Base-by-base conservation (phyloP, 2,329 filamentous ascomycete species). In the Aspergillus bombycis region DNA sequence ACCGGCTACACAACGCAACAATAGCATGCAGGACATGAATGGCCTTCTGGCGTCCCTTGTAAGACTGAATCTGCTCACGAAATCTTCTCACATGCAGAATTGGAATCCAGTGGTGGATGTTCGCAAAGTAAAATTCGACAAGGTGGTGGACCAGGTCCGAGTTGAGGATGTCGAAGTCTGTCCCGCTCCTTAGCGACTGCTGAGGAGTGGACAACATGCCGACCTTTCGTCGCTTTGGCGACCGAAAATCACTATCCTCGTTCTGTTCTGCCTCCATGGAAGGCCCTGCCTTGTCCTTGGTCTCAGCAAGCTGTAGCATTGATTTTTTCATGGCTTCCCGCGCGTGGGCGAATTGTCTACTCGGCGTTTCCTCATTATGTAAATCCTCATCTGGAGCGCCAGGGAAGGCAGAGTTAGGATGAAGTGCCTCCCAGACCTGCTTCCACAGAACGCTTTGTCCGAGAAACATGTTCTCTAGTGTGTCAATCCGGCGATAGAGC, bases 51-150 rank as follows among this genome's bases (percentile, higher is more conserved):
- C 62, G 52, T 9, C 70, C 65, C 14, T 70, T 58, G 12, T 41
- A 26, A 1, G 65, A 55, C 36, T 58, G 52, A 58, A 77, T 67
- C 11, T 68, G 65, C 48, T 70, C 65, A 3, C 74, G 72, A 48
- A 77, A 77, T 32, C 66, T 66, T 6, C 60, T 62, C 2, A 74
- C 68, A 57, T 77, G 75, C 10, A 77, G 65, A 14, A 77, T 71
- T 0, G 75, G 75, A 41, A 75, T 77, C 74, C 74, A 77, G 23
- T 72, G 74, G 60, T 77, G 75, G 12, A 76, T 68, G 14, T 71
- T 72, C 2, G 52, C 28, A 54, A 75, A 75, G 58, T 77, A 75
- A 10, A 73, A 69, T 7, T 74, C 72, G 7, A 78, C 71, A 2
- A 77, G 58, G 3, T 61, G 52, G 23, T 69, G 59, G 10, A 76